These are phyloP conservation scores for Myrica gale DNA, from an alignment of 306 rosid genomes.

Conservation along the genomic window DNA sequence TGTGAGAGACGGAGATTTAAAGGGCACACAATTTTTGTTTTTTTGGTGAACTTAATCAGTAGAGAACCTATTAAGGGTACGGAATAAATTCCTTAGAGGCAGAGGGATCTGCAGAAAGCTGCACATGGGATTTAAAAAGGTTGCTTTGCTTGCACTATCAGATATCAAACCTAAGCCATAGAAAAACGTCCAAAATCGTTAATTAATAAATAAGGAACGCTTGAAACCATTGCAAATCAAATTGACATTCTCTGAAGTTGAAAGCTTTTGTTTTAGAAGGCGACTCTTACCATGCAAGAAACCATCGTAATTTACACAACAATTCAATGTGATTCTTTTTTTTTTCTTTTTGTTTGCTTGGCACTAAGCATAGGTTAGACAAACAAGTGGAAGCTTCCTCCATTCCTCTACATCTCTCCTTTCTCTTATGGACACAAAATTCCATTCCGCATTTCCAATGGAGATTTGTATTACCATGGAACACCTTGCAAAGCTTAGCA, in stretches of 20 bases:
- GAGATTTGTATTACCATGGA: background rate
- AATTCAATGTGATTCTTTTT: background rate
- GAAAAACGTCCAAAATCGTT: conserved; percentile 11
- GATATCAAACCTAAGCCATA: conserved; percentile 16
- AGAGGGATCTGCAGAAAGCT: conserved; percentile 20
- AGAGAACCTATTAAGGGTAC: background rate
- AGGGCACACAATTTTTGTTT: background rate
- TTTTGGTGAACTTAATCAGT: background rate
- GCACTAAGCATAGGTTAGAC: background rate
- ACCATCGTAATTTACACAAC: too few species aligned
- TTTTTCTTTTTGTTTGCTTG: too few species aligned
- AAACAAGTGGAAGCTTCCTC: background rate
- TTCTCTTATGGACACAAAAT: too few species aligned
- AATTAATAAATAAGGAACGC: background rate
- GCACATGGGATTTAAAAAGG: conserved; percentile 20
- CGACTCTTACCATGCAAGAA: background rate
- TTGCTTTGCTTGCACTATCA: conserved; percentile 48
- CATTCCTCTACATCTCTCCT: too few species aligned
- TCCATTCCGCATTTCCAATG: too few species aligned
- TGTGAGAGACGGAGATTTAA: background rate
- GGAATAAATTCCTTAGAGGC: background rate
- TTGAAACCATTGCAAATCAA: conserved; percentile 14
- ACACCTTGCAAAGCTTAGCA: background rate
- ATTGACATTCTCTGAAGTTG: background rate
- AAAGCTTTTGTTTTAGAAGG: too few species aligned